phyloP scores from a whole-genome alignment of 306 rosid genomes.

The Pterocarpus macrocarpus region DNA sequence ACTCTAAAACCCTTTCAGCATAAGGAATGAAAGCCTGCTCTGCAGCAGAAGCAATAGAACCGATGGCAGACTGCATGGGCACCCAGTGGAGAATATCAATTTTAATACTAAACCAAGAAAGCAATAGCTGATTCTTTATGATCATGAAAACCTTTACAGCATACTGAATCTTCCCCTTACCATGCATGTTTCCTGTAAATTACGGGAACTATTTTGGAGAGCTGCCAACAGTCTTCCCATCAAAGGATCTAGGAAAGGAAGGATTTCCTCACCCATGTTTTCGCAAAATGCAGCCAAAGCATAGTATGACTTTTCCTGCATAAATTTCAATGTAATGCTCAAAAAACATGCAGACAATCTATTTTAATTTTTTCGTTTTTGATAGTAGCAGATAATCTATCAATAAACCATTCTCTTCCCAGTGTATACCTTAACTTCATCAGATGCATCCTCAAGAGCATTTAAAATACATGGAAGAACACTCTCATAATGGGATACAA shows the following conservation, averaged over 20 bases:
- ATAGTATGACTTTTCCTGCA: conserved; percentile 97
- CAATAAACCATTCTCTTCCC: conserved; percentile 41
- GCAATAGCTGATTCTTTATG: conserved; percentile 8
- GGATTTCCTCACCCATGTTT: conserved; percentile 98
- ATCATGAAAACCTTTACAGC: conserved; percentile 38
- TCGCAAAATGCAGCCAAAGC: conserved; percentile 99
- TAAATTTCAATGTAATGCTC: conserved; percentile 40
- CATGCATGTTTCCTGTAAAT: conserved; percentile 99
- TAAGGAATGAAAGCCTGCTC: conserved; percentile 96
- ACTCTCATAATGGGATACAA: conserved; percentile 91
- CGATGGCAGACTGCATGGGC: conserved; percentile 91
- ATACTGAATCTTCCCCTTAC: conserved; percentile 56
- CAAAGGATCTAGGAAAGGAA: conserved; percentile 93
- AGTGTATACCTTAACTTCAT: conserved; percentile 88
- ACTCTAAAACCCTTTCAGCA: conserved; percentile 95
- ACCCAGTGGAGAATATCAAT: conserved; percentile 32
- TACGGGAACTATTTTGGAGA: conserved; percentile 83
- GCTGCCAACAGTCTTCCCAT: conserved; percentile 87
- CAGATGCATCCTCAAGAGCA: conserved; percentile 94
- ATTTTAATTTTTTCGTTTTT: neutral
- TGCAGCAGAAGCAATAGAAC: conserved; percentile 96
- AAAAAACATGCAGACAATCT: conserved; percentile 33
- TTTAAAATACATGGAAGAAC: conserved; percentile 96
- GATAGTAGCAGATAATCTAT: conserved; percentile 38
- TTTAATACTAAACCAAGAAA: conserved; percentile 40